Base-by-base conservation (phyloP, 331 rosid species). In the Saraca asoca region DNA sequence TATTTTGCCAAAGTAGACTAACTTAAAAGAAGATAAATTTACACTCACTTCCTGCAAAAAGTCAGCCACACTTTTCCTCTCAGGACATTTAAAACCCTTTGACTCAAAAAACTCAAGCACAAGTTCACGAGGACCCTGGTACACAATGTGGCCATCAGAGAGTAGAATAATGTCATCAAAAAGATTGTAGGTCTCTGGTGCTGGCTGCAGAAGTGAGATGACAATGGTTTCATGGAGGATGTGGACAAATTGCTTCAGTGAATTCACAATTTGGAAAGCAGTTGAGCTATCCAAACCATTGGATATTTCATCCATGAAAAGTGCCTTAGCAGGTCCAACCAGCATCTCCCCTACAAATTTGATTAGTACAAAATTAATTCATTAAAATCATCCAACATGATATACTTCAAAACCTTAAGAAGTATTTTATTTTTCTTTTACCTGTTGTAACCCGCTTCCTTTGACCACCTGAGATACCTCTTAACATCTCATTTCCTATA, bases 391-490 rank as follows among this genome's bases (percentile, higher is more conserved):
- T 24, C 31, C 31, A 24, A 24, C 3, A 3, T 24, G 31, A 24
- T 24, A 1, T 24, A 24, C 31, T 24, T 24, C 31, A 24, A 24
- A 24, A 24, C 31, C 1, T 24, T 3, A 1, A 24, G 3, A 1
- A 24, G 3, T 24, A 24, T 24, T 24, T 24, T 24, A n/a, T 24
- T 24, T 24, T 3, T 24, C 31, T 24, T 24, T 24, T 24, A 87
- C 97, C 97, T 85, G 97, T 83, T n/a, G 97, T 91, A n/a, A 91
- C 97, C 75, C 97, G 80, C 73, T 88, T 91, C 69, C 83, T 88
- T 77, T 91, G 97, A 57, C 97, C 97, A 37, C 97, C 97, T 4
- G 97, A 91, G 46, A 91, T 74, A 43, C 97, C 97, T 72, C 97
- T 77, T 6, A 78, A 63, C 96, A 91, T 91, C 10, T 91, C 96